Evolutionary conservation across 1,284 basidiomycete species (phyloP).

Genomic region (Naganishia albida): DNA sequence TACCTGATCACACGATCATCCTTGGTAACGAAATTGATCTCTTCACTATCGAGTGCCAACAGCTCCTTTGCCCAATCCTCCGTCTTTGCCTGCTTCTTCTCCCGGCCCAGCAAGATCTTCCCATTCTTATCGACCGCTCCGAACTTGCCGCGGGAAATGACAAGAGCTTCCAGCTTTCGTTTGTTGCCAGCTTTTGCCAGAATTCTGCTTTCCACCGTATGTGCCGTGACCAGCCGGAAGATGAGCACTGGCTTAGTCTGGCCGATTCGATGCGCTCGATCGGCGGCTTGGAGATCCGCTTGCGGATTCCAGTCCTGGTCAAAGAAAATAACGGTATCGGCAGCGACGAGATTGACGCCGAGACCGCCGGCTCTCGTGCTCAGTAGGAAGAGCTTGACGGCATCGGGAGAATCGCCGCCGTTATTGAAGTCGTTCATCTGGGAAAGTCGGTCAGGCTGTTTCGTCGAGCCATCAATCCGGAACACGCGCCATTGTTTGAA

Average conservation of each 20-base stretch:
- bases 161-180: slow-evolving; percentile 85
- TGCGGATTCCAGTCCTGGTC: slow-evolving; percentile 96
- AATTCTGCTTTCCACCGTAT: slow-evolving; percentile 89
- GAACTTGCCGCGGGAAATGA: slow-evolving; percentile 87
- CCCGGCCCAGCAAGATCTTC: slow-evolving; percentile 56
- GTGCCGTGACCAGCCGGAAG: slow-evolving; percentile 77
- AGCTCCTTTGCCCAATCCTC: slow-evolving; percentile 80
- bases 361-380: slow-evolving; percentile 91
- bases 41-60: slow-evolving; percentile 78
- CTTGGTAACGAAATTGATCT: slow-evolving; percentile 80
- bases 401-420: slow-evolving; percentile 65
- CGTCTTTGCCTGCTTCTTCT: slow-evolving; percentile 60
- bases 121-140: slow-evolving; percentile 59
- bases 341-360: slow-evolving; percentile 87
- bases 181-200: slow-evolving; percentile 85
- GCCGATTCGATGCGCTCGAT: slow-evolving; percentile 92
- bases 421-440: slow-evolving; percentile 85
- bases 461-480: slow-evolving; percentile 84
- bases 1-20: slow-evolving; percentile 71
- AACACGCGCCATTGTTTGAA: slow-evolving; percentile 79
- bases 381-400: slow-evolving; percentile 80
- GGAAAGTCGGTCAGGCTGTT: slow-evolving; percentile 72
- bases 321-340: slow-evolving; percentile 93
- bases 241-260: slow-evolving; percentile 85
- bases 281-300: slow-evolving; percentile 95